These are phyloP conservation scores for Aspergillus tamarii DNA, from an alignment of 2,329 filamentous ascomycete genomes.

Conservation along the genomic window DNA sequence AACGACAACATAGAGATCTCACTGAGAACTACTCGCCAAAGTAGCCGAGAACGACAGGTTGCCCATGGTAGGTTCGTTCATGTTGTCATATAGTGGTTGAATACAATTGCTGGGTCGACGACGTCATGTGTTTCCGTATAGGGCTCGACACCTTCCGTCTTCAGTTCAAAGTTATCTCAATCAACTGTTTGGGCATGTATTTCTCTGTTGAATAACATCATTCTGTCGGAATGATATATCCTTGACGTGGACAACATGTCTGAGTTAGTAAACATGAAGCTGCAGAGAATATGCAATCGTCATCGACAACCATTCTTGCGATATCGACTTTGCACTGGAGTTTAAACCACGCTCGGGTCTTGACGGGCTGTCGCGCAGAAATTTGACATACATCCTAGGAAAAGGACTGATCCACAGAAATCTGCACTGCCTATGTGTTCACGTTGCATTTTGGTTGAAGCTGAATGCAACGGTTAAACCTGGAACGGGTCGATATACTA, in stretches of 20 bases:
- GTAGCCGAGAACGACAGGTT: neutral
- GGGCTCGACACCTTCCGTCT: neutral
- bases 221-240: neutral
- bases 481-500: neutral
- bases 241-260: neutral
- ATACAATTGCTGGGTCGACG: neutral
- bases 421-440: neutral
- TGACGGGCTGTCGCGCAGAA: neutral
- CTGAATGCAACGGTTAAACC: neutral
- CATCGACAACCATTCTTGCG: too few relatives aligned
- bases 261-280: too few relatives aligned
- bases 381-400: neutral
- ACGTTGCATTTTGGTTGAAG: neutral
- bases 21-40: neutral
- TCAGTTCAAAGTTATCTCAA: neutral
- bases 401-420: too few relatives aligned
- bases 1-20: neutral
- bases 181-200: neutral
- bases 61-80: neutral
- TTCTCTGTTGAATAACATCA: neutral
- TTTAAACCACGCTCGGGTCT: neutral
- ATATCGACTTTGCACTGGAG: too few relatives aligned
- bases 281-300: too few relatives aligned
- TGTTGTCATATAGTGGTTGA: neutral
- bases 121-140: neutral